Evolutionary conservation across 805 yeast species (phyloP).

Genomic region (Myxozyma neglecta): DNA sequence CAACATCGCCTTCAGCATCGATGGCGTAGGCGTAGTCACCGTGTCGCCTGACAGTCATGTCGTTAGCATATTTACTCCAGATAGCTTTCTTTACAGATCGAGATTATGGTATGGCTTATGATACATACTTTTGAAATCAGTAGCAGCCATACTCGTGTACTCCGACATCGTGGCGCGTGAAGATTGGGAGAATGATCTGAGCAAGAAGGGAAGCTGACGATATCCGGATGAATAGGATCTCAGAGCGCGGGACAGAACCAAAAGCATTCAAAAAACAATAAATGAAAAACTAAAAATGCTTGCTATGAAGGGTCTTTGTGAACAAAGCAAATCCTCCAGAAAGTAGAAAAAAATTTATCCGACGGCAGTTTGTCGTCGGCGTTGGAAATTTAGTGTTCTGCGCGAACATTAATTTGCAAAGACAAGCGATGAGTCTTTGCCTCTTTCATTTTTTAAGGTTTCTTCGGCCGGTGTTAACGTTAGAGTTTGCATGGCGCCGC

Average conservation of each 20-base stretch:
- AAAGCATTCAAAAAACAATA: not conserved
- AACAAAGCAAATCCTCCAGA: not conserved
- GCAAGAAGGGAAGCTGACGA: not conserved
- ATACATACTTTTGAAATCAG: conserved; percentile 25
- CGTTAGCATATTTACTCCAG: not conserved
- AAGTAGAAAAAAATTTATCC: too few species aligned
- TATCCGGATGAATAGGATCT: not conserved
- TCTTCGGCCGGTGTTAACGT: not conserved
- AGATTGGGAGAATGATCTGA: not conserved
- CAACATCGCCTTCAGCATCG: conserved; percentile 64
- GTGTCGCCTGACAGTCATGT: conserved; percentile 54
- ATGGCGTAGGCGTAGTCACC: conserved; percentile 79
- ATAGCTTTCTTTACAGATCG: not conserved
- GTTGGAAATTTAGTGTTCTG: not conserved
- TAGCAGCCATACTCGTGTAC: conserved; percentile 23
- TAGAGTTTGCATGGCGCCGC: too few species aligned
- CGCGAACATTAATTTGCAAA: too few species aligned
- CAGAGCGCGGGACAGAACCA: not conserved
- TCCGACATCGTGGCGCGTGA: conserved; percentile 11
- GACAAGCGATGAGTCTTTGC: not conserved
- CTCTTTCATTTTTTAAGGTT: not conserved
- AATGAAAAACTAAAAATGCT: not conserved
- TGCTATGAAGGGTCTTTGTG: not conserved
- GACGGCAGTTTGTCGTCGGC: not conserved
- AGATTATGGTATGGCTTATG: not conserved